Base-by-base conservation (phyloP, 345 rosid species). In the Noccaea bulbosa region DNA sequence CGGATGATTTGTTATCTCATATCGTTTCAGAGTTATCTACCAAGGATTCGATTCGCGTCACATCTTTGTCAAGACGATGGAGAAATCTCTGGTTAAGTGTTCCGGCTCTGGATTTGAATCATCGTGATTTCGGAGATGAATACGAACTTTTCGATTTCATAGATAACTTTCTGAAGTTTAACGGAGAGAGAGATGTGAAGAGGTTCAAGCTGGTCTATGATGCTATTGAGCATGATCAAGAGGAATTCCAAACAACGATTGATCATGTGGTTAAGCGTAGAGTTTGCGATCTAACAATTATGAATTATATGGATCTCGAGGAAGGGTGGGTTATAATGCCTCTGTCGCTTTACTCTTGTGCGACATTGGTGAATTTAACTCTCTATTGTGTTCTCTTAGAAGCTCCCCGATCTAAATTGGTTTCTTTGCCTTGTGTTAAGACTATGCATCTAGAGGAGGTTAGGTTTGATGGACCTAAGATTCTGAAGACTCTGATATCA, bases 341-440 rank as follows among this genome's bases (percentile, higher is more conserved):
- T 55, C 6, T 5, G n/a, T 49, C 68, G n/a, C 60, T 71, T 9
- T 59, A 62, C 34, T 49, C 68, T 1, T 71, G 33, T 39, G 50
- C 49, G 34, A 70, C 3, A 4, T 60, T 49, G 20, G 44, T 61
- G 8, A 30, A 7, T 51, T 60, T 70, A 48, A 20, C 39, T 4
- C 74, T 70, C 16, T 9, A 38, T 35, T 34, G 65, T 22, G 35
- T 60, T 1, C 16, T 32, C 41, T 40, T 70, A n/a, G 1, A 24
- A 1, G 50, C 1, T 50, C 59, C 68, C 3, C 43, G 38, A 8
- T 35, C 68, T 16, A 41, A 49, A 8, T 35, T 60, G 30, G 24
- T 70, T 39, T 70, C 6, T 11, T 9, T 70, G 4, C 75, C 75
- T 30, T 38, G 44, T 50, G 39, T 71, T 41, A 61, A 50, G 60